Conservation (phyloP, 202 grass and related monocot genomes). For the Setaria italica region DNA sequence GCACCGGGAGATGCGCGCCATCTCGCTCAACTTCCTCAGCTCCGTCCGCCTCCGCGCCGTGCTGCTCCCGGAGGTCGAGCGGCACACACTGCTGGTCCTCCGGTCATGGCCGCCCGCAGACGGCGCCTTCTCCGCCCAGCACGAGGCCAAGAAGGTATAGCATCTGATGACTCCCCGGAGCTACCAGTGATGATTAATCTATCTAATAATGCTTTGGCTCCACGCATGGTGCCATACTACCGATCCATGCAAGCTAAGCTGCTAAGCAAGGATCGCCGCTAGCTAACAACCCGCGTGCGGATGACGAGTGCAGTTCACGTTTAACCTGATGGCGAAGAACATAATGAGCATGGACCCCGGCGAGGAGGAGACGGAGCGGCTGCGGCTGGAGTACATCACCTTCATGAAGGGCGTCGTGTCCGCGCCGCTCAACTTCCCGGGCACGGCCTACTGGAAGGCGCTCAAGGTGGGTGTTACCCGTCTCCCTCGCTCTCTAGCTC, state of each 20-base stretch:
- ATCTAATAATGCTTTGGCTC: background rate
- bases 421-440: slow-evolving; percentile 92
- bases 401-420: slow-evolving; percentile 99
- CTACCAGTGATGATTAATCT: no score
- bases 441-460: slow-evolving; percentile 95
- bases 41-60: slow-evolving; percentile 74
- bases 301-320: slow-evolving; percentile 75
- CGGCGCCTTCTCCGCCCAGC: slow-evolving; percentile 66
- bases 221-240: background rate
- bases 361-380: slow-evolving; percentile 81
- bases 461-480: slow-evolving; percentile 65
- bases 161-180: background rate
- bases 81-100: slow-evolving; percentile 78
- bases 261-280: background rate
- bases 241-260: background rate
- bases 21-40: slow-evolving; percentile 97
- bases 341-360: slow-evolving; percentile 98
- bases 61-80: slow-evolving; percentile 92
- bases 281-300: slow-evolving; percentile 14
- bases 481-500: background rate
- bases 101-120: slow-evolving; percentile 50
- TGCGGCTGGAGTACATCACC: slow-evolving; percentile 92
- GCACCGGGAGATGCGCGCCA: slow-evolving; percentile 88
- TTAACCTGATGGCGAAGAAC: slow-evolving; percentile 99
- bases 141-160: slow-evolving; percentile 89